phyloP scores from a whole-genome alignment of 2,329 filamentous ascomycete species.

The Chrysoporthe deuterocubensis region DNA sequence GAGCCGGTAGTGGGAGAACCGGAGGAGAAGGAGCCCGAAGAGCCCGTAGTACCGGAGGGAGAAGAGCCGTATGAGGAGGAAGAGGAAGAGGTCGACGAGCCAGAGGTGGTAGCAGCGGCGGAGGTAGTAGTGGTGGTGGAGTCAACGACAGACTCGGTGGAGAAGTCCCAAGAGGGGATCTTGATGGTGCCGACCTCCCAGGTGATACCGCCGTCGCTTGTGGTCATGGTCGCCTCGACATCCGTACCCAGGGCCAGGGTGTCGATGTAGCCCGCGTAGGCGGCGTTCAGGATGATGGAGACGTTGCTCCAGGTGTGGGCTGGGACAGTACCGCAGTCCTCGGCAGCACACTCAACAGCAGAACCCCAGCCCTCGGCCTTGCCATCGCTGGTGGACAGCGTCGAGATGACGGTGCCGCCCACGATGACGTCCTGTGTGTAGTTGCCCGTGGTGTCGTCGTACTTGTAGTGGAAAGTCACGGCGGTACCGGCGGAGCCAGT shows the following conservation, averaged over 20 bases:
- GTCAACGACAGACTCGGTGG: not conserved
- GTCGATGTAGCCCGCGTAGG: slow-evolving; percentile 24
- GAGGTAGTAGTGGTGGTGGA: not conserved
- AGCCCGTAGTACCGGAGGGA: not conserved
- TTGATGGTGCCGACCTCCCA: slow-evolving; percentile 28
- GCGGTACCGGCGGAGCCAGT: slow-evolving; percentile 36
- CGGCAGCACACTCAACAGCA: slow-evolving; percentile 66
- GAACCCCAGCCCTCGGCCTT: slow-evolving; percentile 48
- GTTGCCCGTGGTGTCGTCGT: slow-evolving; percentile 42
- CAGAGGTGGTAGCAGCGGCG: not conserved
- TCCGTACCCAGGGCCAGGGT: slow-evolving; percentile 19
- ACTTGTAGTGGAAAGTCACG: slow-evolving; percentile 45
- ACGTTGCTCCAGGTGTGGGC: slow-evolving; percentile 28
- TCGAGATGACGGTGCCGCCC: slow-evolving; percentile 42
- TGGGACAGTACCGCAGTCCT: slow-evolving; percentile 67
- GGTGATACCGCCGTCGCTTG: slow-evolving; percentile 24
- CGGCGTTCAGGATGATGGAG: slow-evolving; percentile 26
- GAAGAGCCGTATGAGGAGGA: not conserved
- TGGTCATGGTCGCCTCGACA: slow-evolving; percentile 24
- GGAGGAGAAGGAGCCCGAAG: slow-evolving; percentile 4
- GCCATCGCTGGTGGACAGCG: slow-evolving; percentile 48
- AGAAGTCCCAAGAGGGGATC: slow-evolving; percentile 25
- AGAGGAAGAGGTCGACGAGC: not conserved
- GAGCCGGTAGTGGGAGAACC: slow-evolving; percentile 7
- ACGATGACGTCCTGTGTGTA: slow-evolving; percentile 46